Base-by-base conservation (phyloP, 306 rosid genomes). In the Echinosophora koreensis region DNA sequence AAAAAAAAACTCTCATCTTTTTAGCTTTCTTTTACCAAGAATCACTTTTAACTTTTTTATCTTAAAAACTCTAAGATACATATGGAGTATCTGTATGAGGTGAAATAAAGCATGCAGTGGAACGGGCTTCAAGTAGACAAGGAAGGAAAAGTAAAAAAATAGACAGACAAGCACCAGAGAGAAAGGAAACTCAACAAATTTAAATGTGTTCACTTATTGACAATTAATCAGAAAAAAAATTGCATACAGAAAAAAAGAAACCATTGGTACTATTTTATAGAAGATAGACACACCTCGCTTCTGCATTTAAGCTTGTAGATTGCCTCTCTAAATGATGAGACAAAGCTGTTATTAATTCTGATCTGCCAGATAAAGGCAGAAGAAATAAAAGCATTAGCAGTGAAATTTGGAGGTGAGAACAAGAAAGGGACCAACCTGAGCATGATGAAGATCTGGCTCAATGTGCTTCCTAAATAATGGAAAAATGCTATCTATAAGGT, bases 381-480 rank as follows among this genome's bases (percentile, higher is more conserved):
- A 34, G 67, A 81, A 68, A 66, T 61, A 74, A 57, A 80, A 77
- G 75, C 54, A 79, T 80, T 77, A 61, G 75, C 60, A 39, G 50
- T 60, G 67, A 81, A 85, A 79, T 51, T 63, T 74, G 74, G 69
- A 67, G 57, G 39, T 63, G 73, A 78, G 73, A 79, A 84, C 51
- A 88, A 68, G 76, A 71, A 58, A 78, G 69, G 67, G 70, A 83
- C 86, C 85, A 88, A 95, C 99, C 99, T 95, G 97, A 32, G 97
- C 99, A 84, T 95, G 99, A 88, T 95, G 99, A 81, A 95, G 99
- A 88, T 95, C 97, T 18, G 99, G 97, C 83, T 95, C 99, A 65
- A 95, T 95, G 85, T 92, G 97, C 86, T 92, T 95, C 84, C 99
- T 87, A 84, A 95, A 95, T 73, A 92, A 88, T 49, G 99, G 99